Evolutionary conservation across 768 basidiomycete genomes (phyloP), one percentile per base, ranked within the genome.

Genomic region (Infundibulicybe gibba): DNA sequence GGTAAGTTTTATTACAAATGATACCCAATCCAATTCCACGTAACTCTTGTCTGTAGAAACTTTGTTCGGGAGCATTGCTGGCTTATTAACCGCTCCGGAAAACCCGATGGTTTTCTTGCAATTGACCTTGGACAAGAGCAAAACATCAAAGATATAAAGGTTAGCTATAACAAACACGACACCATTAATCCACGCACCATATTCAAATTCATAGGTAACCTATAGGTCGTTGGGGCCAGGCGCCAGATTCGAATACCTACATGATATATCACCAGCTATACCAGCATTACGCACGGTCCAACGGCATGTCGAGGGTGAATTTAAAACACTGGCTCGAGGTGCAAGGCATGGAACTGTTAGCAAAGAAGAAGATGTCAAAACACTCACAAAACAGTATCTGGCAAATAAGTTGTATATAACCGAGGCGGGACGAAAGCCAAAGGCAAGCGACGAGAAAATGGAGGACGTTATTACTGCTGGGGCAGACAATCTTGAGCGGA

Each of bases 121-220:
- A 43, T 55, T 32, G 54, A 55, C 30, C 40, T 49, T 1, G 54
- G 34, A 2, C 54, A 55, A 32, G 54, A 55, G 32, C 19, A 53
- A 14, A 55, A 55, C 39, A 53, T 55, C 6, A 20, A 35, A 12
- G 49, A 55, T 39, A 53, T 55, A n/a, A 55, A 55, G 44, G 49
- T 46, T 0, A 51, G 41, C 48, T 45, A n/a, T 52, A 44, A 12
- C 16, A 47, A 3, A 41, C n/a, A n/a, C n/a, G n/a, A n/a, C n/a
- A n/a, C n/a, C n/a, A n/a, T n/a, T n/a, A n/a, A n/a, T n/a, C n/a
- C n/a, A n/a, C n/a, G n/a, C n/a, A n/a, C n/a, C n/a, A n/a, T n/a
- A n/a, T n/a, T n/a, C n/a, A n/a, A n/a, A n/a, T n/a, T n/a, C n/a
- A n/a, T n/a, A n/a, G n/a, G n/a, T n/a, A n/a, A n/a, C n/a, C n/a